Percentiles rank a stretch among this genome's conserved stretches.
These are phyloP conservation scores for Typha latifolia DNA, from an alignment of 176 grass and related monocot species.

Conservation along the genomic window DNA sequence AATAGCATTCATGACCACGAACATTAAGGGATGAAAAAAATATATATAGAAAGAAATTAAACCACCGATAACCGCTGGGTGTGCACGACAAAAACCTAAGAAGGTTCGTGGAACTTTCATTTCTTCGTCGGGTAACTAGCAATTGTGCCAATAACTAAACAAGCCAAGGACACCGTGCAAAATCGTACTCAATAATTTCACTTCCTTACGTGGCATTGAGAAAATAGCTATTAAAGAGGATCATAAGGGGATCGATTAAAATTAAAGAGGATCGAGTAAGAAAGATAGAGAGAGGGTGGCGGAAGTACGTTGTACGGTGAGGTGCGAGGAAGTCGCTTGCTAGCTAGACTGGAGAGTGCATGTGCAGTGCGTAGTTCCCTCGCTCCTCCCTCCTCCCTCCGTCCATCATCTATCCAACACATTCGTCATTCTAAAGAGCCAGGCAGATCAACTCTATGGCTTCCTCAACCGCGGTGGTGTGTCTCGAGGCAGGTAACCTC, in stretches of 20 bases:
- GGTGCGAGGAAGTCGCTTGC: background rate
- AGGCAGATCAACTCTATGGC: background rate
- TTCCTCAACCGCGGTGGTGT: background rate
- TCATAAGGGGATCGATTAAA: background rate
- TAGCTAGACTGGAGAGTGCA: background rate
- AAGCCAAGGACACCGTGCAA: background rate
- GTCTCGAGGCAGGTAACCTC: slow-evolving; percentile 6
- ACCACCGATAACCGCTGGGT: no score
- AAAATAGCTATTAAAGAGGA: background rate
- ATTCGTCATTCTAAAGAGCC: background rate
- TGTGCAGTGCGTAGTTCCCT: background rate
- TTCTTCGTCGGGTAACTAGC: background rate
- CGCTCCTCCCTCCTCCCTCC: no score
- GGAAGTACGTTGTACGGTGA: background rate
- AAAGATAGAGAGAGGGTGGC: background rate
- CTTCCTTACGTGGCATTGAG: background rate
- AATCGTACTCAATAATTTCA: background rate
- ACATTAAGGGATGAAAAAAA: no score
- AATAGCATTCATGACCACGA: no score
- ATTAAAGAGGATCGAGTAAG: background rate
- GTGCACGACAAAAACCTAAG: background rate
- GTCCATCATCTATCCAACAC: background rate
- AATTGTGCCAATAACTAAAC: background rate
- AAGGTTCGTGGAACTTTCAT: background rate
- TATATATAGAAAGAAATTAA: no score